A percentile compares a stretch with the other conserved stretches of the same genome.
These are phyloP conservation scores for Vaccinium vitisidaea DNA, from an alignment of 148 eudicot species.

Conservation along the genomic window DNA sequence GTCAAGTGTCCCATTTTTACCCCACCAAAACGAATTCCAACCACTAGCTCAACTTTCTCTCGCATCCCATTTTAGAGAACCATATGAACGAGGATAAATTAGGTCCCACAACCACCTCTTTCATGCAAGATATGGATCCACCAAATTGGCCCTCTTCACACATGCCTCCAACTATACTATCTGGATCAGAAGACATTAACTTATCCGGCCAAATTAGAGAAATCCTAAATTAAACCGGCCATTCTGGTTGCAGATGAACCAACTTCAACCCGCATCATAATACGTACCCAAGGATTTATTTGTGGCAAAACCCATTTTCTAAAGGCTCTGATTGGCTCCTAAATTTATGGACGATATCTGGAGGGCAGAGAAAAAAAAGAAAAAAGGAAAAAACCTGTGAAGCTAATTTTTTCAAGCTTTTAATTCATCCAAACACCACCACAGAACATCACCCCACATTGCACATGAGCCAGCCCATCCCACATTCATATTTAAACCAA, in stretches of 20 bases:
- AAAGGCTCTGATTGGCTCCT: background rate
- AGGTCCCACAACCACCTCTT: slow-evolving; percentile 22
- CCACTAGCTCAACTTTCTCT: slow-evolving; percentile 18
- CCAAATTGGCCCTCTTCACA: background rate
- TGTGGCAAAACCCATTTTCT: background rate
- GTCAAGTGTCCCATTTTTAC: slow-evolving; percentile 10
- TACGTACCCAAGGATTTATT: background rate
- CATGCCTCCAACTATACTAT: background rate
- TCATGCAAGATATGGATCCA: slow-evolving; percentile 1
- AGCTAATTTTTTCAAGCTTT: background rate
- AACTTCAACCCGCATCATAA: background rate
- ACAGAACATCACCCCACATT: background rate
- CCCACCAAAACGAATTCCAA: slow-evolving; percentile 7
- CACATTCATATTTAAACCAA: background rate
- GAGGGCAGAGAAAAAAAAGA: background rate
- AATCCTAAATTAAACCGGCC: slow-evolving; percentile 12
- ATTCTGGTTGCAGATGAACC: slow-evolving; percentile 13
- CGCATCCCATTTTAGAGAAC: slow-evolving; percentile 14
- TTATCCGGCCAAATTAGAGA: background rate
- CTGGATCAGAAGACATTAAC: slow-evolving; percentile 20
- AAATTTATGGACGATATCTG: background rate
- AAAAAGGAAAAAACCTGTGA: background rate
- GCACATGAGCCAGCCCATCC: background rate
- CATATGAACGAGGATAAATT: slow-evolving; percentile 16
- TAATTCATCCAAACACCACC: background rate